phyloP scores from a whole-genome alignment of 2,329 filamentous ascomycete genomes.

The Paecilomyces fulvus region DNA sequence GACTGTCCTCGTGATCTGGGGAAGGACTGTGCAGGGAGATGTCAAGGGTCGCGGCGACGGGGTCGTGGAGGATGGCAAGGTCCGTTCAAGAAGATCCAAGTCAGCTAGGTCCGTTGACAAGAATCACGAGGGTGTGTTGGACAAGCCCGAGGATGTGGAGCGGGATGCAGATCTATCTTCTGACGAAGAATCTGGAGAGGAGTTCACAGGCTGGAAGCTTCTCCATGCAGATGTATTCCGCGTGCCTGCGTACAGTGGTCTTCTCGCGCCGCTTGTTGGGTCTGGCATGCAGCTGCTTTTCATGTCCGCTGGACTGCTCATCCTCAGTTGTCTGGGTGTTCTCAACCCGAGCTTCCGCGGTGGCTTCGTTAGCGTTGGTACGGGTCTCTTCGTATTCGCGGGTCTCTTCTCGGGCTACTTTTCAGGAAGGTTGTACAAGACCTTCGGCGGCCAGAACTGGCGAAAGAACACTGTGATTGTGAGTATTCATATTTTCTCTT shows the following conservation, averaged over 20 bases:
- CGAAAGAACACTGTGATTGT: constrained; percentile 63
- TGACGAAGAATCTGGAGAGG: constrained; percentile 67
- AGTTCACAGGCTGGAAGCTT: constrained; percentile 80
- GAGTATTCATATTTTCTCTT: constrained; percentile 11
- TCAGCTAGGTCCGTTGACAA: constrained; percentile 45
- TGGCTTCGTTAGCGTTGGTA: constrained; percentile 75
- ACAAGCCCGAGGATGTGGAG: constrained; percentile 47
- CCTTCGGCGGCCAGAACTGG: constrained; percentile 68
- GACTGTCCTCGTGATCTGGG: constrained; percentile 71
- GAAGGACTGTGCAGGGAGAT: constrained; percentile 68
- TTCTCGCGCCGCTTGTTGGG: constrained; percentile 72
- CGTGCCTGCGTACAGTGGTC: constrained; percentile 57
- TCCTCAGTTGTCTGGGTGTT: constrained; percentile 66
- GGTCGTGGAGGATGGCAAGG: constrained; percentile 57
- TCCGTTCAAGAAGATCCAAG: constrained; percentile 37
- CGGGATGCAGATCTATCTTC: constrained; percentile 49
- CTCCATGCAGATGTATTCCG: constrained; percentile 85
- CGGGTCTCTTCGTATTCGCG: constrained; percentile 75
- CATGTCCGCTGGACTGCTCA: constrained; percentile 64
- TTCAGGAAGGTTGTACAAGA: constrained; percentile 73
- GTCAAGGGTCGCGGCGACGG: constrained; percentile 66
- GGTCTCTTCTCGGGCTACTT: constrained; percentile 83
- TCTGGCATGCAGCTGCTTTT: constrained; percentile 82
- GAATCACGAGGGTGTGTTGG: constrained; percentile 44
- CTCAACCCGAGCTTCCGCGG: constrained; percentile 84